Evolutionary conservation across 768 basidiomycete species (phyloP), one percentile per base, ranked within the genome.

Genomic region (Xanthoconium purpureum): DNA sequence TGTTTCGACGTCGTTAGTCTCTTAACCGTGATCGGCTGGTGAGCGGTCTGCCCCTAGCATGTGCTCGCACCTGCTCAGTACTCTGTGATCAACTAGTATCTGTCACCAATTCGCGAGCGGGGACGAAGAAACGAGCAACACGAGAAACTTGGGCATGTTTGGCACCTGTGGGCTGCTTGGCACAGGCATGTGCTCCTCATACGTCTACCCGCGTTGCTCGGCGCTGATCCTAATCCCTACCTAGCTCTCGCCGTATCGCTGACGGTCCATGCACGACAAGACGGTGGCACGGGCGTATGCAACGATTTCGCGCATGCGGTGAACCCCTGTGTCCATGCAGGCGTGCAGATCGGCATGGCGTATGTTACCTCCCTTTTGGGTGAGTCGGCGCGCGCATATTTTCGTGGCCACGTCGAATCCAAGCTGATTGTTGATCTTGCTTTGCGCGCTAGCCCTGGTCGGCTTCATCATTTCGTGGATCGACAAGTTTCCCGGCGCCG

Each of bases 261-360:
- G 43, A 65, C 74, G 1, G 38, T 65, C 44, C 73, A 71, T 45
- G 68, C 71, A 32, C 66, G 60, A 28, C 65, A 60, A 15, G 63
- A 52, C 11, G 28, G 11, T 14, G 50, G 55, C 13, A 6, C 47
- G n/a, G 57, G 53, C 36, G 63, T 74, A 29, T 72, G 71, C 61
- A 54, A 55, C 5, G 73, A 76, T 50, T 71, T 76, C 20, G 57
- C 57, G 37, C 55, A 61, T 1, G 35, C 62, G 13, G 33, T 46
- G 0, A 50, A 66, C 52, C 53, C 71, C 6, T 70, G 71, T 29
- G 44, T 56, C 14, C 52, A 52, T 13, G 68, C 68, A 3, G 52
- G 58, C 13, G 59, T 63, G 3, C 58, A 74, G 5, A 59, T 74
- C 28, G 59, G 52, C 20, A 30, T 75, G 55, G 71, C 71, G 17